These are phyloP conservation scores for Closterium sp. DNA, from an alignment of 139 green algal genomes.

Conservation along the genomic window DNA sequence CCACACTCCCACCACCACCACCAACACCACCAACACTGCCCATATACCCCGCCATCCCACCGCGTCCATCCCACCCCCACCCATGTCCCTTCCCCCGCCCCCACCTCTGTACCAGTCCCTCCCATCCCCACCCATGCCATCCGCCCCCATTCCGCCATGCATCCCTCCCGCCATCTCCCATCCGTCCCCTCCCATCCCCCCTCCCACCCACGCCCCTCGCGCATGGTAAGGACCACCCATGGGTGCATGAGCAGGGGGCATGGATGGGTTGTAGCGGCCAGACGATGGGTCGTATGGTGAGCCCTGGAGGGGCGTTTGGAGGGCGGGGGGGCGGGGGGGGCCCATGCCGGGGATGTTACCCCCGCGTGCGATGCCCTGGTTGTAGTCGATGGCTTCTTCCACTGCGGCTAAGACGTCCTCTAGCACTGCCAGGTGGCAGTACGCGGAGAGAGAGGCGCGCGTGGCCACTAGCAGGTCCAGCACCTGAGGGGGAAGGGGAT, in stretches of 20 bases:
- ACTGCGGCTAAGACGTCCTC: neutral
- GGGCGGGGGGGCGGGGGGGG: too few relatives aligned
- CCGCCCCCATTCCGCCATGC: neutral
- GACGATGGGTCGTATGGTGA: neutral
- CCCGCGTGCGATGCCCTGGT: neutral
- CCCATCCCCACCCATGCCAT: neutral
- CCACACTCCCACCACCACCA: neutral
- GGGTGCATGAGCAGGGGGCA: neutral
- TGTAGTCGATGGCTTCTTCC: neutral
- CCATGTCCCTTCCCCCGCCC: neutral
- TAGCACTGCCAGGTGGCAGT: constrained; percentile 3
- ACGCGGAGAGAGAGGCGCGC: neutral
- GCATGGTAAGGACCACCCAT: neutral
- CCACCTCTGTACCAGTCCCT: neutral
- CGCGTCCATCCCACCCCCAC: neutral
- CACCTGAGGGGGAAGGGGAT: neutral
- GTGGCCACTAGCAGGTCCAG: constrained; percentile 1
- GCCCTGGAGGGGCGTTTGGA: neutral
- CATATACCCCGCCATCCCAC: neutral
- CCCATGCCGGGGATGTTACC: neutral
- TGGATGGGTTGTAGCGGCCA: neutral
- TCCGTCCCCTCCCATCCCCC: neutral
- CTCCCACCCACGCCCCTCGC: neutral
- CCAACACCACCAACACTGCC: too few relatives aligned
- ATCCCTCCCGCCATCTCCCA: neutral